A percentile compares a stretch with the other conserved stretches of the same genome.
Conservation (phyloP, 805 yeast species). For the Candida golubevii region DNA sequence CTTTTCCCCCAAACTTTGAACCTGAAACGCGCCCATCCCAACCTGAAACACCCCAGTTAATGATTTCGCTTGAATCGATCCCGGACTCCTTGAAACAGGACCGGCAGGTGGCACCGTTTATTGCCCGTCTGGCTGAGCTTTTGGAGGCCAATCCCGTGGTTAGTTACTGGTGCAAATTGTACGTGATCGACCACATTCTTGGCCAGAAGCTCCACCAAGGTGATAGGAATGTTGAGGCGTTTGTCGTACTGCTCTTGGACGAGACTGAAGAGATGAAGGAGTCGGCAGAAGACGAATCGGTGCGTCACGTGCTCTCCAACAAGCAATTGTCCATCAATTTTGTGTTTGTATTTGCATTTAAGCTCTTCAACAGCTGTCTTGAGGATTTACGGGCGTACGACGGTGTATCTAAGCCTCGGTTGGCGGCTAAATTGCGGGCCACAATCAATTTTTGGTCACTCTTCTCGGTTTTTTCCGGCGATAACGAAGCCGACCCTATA, state of each 20-base stretch:
- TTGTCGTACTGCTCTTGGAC: constrained; percentile 62
- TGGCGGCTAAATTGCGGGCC: constrained; percentile 51
- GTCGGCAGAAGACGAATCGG: constrained; percentile 33
- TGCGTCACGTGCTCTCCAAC: constrained; percentile 51
- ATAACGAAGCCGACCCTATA: constrained; percentile 20
- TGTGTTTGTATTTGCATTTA: constrained; percentile 45
- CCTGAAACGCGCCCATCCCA: no score
- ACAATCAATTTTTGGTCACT: constrained; percentile 51
- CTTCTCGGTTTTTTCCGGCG: constrained; percentile 31
- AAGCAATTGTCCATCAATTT: constrained; percentile 43
- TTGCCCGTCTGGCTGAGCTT: constrained; percentile 57
- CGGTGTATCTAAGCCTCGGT: constrained; percentile 36
- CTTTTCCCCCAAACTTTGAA: no score
- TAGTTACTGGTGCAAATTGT: constrained; percentile 63
- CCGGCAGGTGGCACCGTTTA: constrained; percentile 42
- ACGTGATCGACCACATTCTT: constrained; percentile 71
- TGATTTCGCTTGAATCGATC: constrained; percentile 2
- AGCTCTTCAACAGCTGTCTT: constrained; percentile 44
- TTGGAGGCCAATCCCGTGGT: constrained; percentile 57
- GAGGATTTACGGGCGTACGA: constrained; percentile 43
- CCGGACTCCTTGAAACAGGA: constrained; percentile 23
- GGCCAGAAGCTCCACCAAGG: constrained; percentile 53
- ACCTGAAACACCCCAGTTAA: neutral
- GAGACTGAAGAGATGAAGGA: constrained; percentile 60
- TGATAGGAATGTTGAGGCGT: constrained; percentile 51